Base-by-base conservation (phyloP, 2,329 filamentous ascomycete genomes). In the Diaporthe capsici region DNA sequence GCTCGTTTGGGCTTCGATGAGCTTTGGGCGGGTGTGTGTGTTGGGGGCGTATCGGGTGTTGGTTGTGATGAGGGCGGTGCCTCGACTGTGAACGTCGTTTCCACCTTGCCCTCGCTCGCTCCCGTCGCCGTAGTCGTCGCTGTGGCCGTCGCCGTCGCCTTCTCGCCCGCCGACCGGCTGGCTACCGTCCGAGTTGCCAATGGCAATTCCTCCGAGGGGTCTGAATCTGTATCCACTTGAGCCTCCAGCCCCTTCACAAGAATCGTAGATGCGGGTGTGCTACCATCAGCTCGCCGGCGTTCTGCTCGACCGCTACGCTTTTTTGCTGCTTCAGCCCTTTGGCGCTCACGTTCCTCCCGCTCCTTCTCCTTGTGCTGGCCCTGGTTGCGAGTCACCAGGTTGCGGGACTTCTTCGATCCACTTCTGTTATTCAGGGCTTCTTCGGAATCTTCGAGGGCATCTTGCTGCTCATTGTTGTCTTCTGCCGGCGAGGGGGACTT, bases 221-320 rank as follows among this genome's bases (percentile, higher is more conserved):
- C 94, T 42, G 93, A 94, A 81, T 96, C 94, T 93, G 79, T 78
- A 76, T 79, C 80, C 78, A 79, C 72, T 82, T 86, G 77, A 85
- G 84, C 82, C 79, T 84, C 81, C 71, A 77, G 77, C 57, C 81
- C 79, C 81, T 82, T 79, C 55, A 78, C 77, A 37, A 78, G 73
- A 72, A 77, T 80, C 20, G 77, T 74, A 55, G 51, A 42, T 34
- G 73, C 63, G 74, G 71, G 74, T 60, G 79, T 86, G 81, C 75
- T 88, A 96, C 95, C 95, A 81, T 98, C 95, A 78, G 89, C 93
- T 83, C 95, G 92, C 79, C 95, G 91, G 77, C 95, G 90, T 79
- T 97, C 95, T 57, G 94, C 92, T 73, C 95, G 91, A 70, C 93
- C 94, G 87, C 96, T 97, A 76, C 95, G 90, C 83, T 96, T 94